Evolutionary conservation across 2,329 filamentous ascomycete genomes (phyloP).

Genomic region (Monilinia fructicola): DNA sequence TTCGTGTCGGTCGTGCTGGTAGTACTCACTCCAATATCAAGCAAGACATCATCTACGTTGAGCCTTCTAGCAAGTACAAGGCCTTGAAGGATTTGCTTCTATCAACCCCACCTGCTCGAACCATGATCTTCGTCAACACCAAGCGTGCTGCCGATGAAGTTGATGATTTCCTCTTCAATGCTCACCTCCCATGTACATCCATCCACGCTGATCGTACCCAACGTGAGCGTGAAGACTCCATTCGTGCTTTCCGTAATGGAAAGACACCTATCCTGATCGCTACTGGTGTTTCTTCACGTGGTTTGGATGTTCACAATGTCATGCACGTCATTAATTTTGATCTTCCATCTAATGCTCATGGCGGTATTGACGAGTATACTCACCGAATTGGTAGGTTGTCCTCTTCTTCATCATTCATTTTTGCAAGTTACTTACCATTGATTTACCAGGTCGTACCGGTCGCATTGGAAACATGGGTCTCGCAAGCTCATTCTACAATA

Average conservation of each 20-base stretch:
- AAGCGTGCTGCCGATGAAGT: conserved; percentile 77
- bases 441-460: conserved; percentile 72
- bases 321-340: conserved; percentile 94
- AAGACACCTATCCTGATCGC: conserved; percentile 77
- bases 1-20: conserved; percentile 85
- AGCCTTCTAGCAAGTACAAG: conserved; percentile 65
- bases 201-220: conserved; percentile 89
- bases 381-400: conserved; percentile 79
- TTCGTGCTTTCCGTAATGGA: conserved; percentile 80
- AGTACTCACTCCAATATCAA: conserved; percentile 79
- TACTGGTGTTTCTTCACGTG: conserved; percentile 83
- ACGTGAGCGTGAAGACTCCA: conserved; percentile 84
- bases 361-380: conserved; percentile 90
- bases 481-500: conserved; percentile 86
- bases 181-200: conserved; percentile 75
- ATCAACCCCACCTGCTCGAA: conserved; percentile 69
- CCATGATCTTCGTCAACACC: conserved; percentile 86
- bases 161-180: conserved; percentile 85
- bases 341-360: conserved; percentile 69
- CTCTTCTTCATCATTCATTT: background rate
- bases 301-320: conserved; percentile 79
- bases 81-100: conserved; percentile 71
- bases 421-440: conserved; percentile 26
- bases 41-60: conserved; percentile 70
- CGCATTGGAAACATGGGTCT: conserved; percentile 86